Conservation (phyloP, 768 basidiomycete species). For the Tricholomella constricta region DNA sequence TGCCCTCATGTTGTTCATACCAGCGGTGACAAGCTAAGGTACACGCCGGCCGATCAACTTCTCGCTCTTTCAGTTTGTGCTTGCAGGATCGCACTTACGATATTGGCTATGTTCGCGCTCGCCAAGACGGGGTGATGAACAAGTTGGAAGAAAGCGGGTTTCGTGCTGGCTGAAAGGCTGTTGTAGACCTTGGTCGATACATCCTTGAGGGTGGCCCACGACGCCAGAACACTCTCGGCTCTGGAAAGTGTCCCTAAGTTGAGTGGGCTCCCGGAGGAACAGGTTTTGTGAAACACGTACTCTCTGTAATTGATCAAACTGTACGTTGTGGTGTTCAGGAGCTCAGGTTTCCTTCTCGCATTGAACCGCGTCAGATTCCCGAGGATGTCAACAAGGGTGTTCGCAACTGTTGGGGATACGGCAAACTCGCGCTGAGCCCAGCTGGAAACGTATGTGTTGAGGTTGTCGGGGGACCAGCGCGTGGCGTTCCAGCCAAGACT, state of each 20-base stretch:
- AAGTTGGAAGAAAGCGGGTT: slow-evolving; percentile 72
- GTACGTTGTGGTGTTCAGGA: slow-evolving; percentile 61
- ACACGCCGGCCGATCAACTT: too few relatives aligned
- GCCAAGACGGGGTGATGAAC: slow-evolving; percentile 67
- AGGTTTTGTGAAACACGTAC: slow-evolving; percentile 48
- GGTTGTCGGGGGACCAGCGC: slow-evolving; percentile 54
- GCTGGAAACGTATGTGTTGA: slow-evolving; percentile 48
- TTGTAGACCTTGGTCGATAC: slow-evolving; percentile 59
- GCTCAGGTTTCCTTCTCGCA: slow-evolving; percentile 65
- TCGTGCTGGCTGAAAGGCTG: slow-evolving; percentile 42
- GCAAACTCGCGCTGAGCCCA: slow-evolving; percentile 74
- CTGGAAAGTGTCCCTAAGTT: too few relatives aligned
- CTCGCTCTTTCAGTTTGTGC: too few relatives aligned
- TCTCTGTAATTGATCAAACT: slow-evolving; percentile 70
- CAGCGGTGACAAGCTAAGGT: slow-evolving; percentile 57
- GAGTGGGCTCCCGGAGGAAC: too few relatives aligned
- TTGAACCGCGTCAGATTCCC: slow-evolving; percentile 58
- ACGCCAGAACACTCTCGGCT: slow-evolving; percentile 55
- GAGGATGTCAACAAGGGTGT: slow-evolving; percentile 51
- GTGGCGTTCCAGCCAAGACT: slow-evolving; percentile 61
- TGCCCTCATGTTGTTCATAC: slow-evolving; percentile 60
- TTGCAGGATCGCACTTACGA: slow-evolving; percentile 33
- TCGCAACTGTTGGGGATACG: slow-evolving; percentile 39
- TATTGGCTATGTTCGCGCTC: slow-evolving; percentile 54
- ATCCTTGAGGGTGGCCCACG: slow-evolving; percentile 49